Percentiles rank a stretch among this genome's conserved stretches.
Conservation (phyloP, 306 rosid species). For the Albizia julibrissin region DNA sequence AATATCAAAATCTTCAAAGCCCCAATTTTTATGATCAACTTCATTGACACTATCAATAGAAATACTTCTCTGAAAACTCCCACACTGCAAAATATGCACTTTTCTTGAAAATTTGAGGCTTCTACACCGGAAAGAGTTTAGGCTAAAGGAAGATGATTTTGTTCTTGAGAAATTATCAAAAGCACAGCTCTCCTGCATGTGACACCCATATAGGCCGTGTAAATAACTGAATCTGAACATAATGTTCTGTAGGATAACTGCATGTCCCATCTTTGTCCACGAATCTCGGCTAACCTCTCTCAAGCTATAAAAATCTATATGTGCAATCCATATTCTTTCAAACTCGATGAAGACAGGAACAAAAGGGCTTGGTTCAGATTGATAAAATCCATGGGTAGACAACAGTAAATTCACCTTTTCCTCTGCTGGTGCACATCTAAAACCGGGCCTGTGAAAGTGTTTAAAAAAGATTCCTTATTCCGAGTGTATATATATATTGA, state of each 20-base stretch:
- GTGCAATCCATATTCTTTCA: neutral
- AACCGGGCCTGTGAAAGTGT: conserved; percentile 33
- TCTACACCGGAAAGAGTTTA: conserved; percentile 36
- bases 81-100: conserved; percentile 26
- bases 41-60: conserved; percentile 57
- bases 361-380: neutral
- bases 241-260: conserved; percentile 46
- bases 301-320: conserved; percentile 14
- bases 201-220: conserved; percentile 41
- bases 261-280: conserved; percentile 51
- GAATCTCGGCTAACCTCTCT: conserved; percentile 28
- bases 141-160: conserved; percentile 33
- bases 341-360: conserved; percentile 1
- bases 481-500: neutral
- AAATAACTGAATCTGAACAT: conserved; percentile 40
- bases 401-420: conserved; percentile 9
- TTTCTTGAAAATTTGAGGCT: conserved; percentile 34
- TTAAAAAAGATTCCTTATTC: neutral
- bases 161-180: conserved; percentile 28
- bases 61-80: conserved; percentile 49
- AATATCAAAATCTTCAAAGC: conserved; percentile 31
- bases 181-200: conserved; percentile 42
- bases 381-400: neutral
- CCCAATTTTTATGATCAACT: conserved; percentile 44
- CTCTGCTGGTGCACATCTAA: conserved; percentile 21